These are phyloP conservation scores for Ceratobasidium sp. DNA, from an alignment of 1,284 basidiomycete genomes.

Conservation along the genomic window DNA sequence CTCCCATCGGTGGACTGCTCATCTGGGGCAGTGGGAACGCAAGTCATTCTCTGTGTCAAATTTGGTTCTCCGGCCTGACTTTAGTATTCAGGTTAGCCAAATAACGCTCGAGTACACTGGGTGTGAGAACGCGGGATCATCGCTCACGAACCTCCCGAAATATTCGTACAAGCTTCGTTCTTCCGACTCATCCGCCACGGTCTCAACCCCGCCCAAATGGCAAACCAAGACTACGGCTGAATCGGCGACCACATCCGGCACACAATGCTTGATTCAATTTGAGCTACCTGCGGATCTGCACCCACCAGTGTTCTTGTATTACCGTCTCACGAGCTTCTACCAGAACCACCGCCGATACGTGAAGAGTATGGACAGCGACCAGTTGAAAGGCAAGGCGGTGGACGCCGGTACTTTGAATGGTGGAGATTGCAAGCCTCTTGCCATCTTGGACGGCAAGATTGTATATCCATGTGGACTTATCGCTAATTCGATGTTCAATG, in stretches of 20 bases:
- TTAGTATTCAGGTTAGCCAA: constrained; percentile 72
- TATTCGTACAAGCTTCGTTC: constrained; percentile 76
- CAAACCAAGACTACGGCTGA: constrained; percentile 65
- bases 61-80: constrained; percentile 22
- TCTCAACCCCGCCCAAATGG: constrained; percentile 63
- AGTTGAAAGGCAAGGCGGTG: constrained; percentile 80
- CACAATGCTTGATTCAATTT: constrained; percentile 78
- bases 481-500: constrained; percentile 98
- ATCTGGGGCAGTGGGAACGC: constrained; percentile 85
- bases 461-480: constrained; percentile 97
- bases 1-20: constrained; percentile 92
- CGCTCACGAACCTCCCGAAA: constrained; percentile 66
- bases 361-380: constrained; percentile 84
- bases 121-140: constrained; percentile 74
- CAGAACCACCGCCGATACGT: constrained; percentile 99
- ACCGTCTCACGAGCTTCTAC: constrained; percentile 95
- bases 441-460: constrained; percentile 59
- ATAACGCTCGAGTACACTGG: constrained; percentile 96
- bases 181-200: constrained; percentile 58
- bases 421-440: constrained; percentile 91
- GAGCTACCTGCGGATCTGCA: constrained; percentile 80
- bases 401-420: constrained; percentile 62
- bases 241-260: constrained; percentile 55
- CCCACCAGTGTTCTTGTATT: constrained; percentile 88
- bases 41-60: constrained; percentile 46